Conservation (phyloP, 352 stramenopile species). For the Phytophthora cajani region DNA sequence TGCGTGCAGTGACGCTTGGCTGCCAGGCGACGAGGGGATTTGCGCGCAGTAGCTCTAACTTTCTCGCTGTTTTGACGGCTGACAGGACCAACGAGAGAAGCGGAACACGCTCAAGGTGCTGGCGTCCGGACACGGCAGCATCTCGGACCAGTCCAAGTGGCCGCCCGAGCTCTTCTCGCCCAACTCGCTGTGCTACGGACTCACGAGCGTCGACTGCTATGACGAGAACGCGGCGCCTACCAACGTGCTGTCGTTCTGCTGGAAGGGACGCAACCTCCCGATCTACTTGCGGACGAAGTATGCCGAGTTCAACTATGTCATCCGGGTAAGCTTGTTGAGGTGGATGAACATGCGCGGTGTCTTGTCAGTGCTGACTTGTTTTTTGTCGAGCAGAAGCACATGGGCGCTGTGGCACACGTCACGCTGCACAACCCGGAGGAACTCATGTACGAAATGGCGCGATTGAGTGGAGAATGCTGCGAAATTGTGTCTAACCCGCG, state of each 20-base stretch:
- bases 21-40: neutral
- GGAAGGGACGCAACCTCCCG: conserved; percentile 86
- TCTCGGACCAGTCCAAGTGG: conserved; percentile 80
- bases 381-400: conserved; percentile 64
- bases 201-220: conserved; percentile 76
- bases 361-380: conserved; percentile 11
- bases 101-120: conserved; percentile 84
- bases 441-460: conserved; percentile 57
- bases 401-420: conserved; percentile 78
- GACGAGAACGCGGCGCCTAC: conserved; percentile 68
- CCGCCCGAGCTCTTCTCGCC: conserved; percentile 79
- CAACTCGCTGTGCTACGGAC: conserved; percentile 83
- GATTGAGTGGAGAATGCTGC: no score
- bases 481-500: neutral
- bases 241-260: conserved; percentile 87
- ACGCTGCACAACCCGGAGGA: conserved; percentile 79
- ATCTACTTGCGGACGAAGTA: conserved; percentile 90
- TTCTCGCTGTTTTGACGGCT: conserved; percentile 5
- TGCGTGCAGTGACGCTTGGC: conserved; percentile 35
- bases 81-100: conserved; percentile 79
- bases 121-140: conserved; percentile 63
- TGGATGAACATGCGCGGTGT: neutral
- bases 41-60: neutral
- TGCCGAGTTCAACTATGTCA: conserved; percentile 90
- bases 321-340: conserved; percentile 54